Evolutionary conservation across 257 asterid species (phyloP), one percentile per base, ranked within the genome.

Genomic region (Capsicum baccatum): DNA sequence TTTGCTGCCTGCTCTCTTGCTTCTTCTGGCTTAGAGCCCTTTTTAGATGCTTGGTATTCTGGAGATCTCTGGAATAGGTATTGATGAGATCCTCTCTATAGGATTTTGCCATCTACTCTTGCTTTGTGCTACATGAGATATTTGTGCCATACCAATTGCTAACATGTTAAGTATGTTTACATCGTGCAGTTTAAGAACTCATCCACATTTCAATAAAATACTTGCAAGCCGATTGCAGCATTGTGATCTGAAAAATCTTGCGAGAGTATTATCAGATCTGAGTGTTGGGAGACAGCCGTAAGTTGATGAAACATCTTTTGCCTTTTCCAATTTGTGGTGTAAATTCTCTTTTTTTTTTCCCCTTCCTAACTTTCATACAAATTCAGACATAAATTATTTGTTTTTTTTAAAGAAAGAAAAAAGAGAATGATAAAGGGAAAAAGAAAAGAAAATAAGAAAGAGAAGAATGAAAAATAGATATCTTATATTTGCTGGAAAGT

Each of bases 281-380:
- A 97, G 98, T 84, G 91, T 92, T 58, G 99, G 98, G 91, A 92
- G 96, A 88, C 99, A 97, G 50, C 93, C 86, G 98, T 97, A 91
- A 92, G 98, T 91, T 85, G 57, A 35, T 50, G 55, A 19, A 83
- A n/a, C 44, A 78, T 54, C 37, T 44, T 56, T 68, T 13, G 13
- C 59, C 50, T 4, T 26, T 83, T 69, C 70, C 52, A 69, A 39
- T 52, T 69, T 14, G 37, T 21, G 15, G 26, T 19, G 50, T 54
- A 17, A 6, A 74, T 74, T 14, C 44, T 26, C 62, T 74, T 50
- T 4, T 21, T 74, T 50, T 15, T 74, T 26, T 50, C 8, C n/a
- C 17, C 44, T 69, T 69, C 4, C 13, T 42, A 39, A 39, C 16
- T 16, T 9, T 68, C n/a, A 39, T 39, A 5, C 44, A 39, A 39